These are phyloP conservation scores for Plantago coronopus DNA, from an alignment of 305 asterid genomes.

Conservation along the genomic window DNA sequence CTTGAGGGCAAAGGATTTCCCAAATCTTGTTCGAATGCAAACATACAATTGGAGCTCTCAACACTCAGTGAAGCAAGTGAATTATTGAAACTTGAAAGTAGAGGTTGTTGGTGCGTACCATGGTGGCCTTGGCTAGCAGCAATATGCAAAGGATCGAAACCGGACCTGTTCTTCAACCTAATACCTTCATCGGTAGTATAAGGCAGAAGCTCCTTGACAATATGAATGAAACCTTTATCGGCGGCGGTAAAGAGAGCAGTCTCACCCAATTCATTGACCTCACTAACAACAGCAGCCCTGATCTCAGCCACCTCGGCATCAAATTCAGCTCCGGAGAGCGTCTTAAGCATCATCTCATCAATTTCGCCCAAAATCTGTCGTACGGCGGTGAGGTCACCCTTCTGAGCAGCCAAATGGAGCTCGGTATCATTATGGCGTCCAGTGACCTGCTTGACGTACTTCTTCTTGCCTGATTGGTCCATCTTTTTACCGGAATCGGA, in stretches of 20 bases:
- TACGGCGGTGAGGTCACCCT: conserved; percentile 72
- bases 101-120: conserved; percentile 32
- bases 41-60: not conserved
- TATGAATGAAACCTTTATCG: conserved; percentile 54
- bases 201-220: conserved; percentile 54
- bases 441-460: conserved; percentile 93
- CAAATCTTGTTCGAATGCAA: too few species aligned
- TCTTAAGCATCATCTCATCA: conserved; percentile 69
- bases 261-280: conserved; percentile 71
- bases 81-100: not conserved
- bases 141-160: conserved; percentile 64
- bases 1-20: too few species aligned
- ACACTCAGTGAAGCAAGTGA: too few species aligned
- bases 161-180: conserved; percentile 49
- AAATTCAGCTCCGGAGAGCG: conserved; percentile 56
- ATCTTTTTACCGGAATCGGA: conserved; percentile 76
- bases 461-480: conserved; percentile 89
- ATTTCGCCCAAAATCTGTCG: conserved; percentile 70
- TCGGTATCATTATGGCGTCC: conserved; percentile 94
- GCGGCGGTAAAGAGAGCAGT: conserved; percentile 61
- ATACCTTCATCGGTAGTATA: conserved; percentile 52
- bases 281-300: conserved; percentile 60
- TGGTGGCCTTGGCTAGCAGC: conserved; percentile 78
- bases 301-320: conserved; percentile 68
- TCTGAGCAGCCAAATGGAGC: conserved; percentile 91